Base-by-base conservation (phyloP, 371 early-diverging fungal species). In the Mucor indicus region DNA sequence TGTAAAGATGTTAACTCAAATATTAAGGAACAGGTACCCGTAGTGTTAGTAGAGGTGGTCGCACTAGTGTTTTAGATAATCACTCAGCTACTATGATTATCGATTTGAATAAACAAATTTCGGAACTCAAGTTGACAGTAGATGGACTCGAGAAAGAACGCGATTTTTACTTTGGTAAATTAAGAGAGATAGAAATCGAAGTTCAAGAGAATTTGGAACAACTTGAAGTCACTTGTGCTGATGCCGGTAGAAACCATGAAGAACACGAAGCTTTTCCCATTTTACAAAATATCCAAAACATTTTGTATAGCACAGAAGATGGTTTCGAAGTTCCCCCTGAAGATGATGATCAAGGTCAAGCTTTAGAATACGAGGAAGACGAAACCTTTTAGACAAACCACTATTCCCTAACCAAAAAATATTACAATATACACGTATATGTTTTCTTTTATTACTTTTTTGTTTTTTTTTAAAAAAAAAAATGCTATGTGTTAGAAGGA, bases 91-190 rank as follows among this genome's bases (percentile, higher is more conserved):
- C 80, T 31, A 74, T 78, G 56, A 65, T 89, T 13, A 72, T 80
- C 22, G 89, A 88, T n/a, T 60, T 87, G 38, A 80, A 67, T 46
- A 77, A 81, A 57, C 90, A 95, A 60, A 61, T 89, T 13, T 68
- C 80, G 9, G 91, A 93, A 55, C 69, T 91, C 41, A 89, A 90
- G 62, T 66, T 81, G 24, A 80, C 86, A 13, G 82, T 95, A 22
- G 91, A 90, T 44, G 92, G 90, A 35, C 79, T 93, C 31, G 95
- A 95, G 65, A 92, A 90, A 73, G 96, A 97, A 66, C 82, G 98
- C 23, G 96, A 97, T 56, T 97, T 95, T 60, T 97, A 97, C 62
- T 97, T 92, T 58, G 66, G 76, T 31, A 95, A 95, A 68, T 72
- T 97, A 53, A 74, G 96, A 35, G 93, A 93, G 45, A 91, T 97